A percentile compares a stretch with the other conserved stretches of the same genome.
These are phyloP conservation scores for Plasmodium fragile DNA, from an alignment of 169 alveolate species.

Conservation along the genomic window DNA sequence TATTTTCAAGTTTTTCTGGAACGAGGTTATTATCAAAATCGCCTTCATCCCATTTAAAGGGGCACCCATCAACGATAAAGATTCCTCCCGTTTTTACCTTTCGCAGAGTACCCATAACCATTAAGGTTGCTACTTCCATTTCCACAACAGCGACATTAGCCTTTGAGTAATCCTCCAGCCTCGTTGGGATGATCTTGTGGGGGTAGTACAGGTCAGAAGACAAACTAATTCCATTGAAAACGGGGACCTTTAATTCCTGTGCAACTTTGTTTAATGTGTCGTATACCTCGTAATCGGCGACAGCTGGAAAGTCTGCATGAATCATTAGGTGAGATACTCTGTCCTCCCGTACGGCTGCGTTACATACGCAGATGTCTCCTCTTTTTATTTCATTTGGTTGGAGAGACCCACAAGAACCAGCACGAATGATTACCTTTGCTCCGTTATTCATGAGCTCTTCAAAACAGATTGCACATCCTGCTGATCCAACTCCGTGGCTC, in stretches of 20 bases:
- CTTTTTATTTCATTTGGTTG: constrained; percentile 70
- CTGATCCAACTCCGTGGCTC: constrained; percentile 77
- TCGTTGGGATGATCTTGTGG: constrained; percentile 31
- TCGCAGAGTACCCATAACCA: constrained; percentile 69
- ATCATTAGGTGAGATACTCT: constrained; percentile 75
- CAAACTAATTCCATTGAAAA: constrained; percentile 53
- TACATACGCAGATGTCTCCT: constrained; percentile 75
- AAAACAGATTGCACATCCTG: constrained; percentile 77
- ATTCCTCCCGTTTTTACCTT: constrained; percentile 72
- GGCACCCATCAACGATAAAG: constrained; percentile 78
- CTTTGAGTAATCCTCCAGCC: constrained; percentile 47
- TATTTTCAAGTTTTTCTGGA: constrained; percentile 28
- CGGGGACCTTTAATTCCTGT: constrained; percentile 40
- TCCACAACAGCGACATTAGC: constrained; percentile 77
- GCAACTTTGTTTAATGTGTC: constrained; percentile 56
- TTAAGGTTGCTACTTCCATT: constrained; percentile 71
- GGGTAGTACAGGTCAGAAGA: constrained; percentile 74
- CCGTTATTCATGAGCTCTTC: constrained; percentile 75
- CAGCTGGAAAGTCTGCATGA: constrained; percentile 75
- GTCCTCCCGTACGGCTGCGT: constrained; percentile 78
- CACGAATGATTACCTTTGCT: constrained; percentile 72
- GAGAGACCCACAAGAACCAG: constrained; percentile 77
- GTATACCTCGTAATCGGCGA: constrained; percentile 74
- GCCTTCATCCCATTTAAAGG: constrained; percentile 77
- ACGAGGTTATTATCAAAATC: constrained; percentile 52